Percentiles rank a stretch among this genome's conserved stretches.
Conservation (phyloP, 805 yeast species). For the Candida silvatica region DNA sequence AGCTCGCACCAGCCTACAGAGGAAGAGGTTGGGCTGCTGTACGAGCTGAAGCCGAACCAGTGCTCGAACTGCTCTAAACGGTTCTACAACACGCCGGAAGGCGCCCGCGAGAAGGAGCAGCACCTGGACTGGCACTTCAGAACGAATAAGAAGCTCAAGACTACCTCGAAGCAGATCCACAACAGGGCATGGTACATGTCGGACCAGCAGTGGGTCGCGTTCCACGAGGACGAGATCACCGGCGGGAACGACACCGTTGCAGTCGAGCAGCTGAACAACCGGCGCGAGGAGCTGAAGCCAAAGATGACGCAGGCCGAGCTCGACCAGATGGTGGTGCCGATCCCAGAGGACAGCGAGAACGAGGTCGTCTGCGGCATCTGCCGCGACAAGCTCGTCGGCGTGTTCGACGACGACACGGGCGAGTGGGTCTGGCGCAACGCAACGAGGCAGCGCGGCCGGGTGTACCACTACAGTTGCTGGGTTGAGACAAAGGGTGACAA, state of each 20-base stretch:
- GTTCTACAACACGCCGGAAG: conserved; percentile 53
- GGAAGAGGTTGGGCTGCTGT: conserved; percentile 32
- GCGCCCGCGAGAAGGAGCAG: conserved; percentile 41
- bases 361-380: conserved; percentile 60
- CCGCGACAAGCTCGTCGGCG: conserved; percentile 53
- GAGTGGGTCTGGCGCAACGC: conserved; percentile 81
- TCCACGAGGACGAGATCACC: conserved; percentile 58
- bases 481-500: conserved; percentile 39
- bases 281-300: conserved; percentile 4
- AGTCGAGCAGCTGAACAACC: conserved; percentile 13
- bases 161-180: conserved; percentile 43
- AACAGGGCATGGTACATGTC: conserved; percentile 78
- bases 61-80: conserved; percentile 90
- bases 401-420: conserved; percentile 64
- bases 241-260: conserved; percentile 24
- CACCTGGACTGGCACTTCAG: conserved; percentile 97
- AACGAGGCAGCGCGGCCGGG: conserved; percentile 32
- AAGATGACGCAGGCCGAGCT: conserved; percentile 21
- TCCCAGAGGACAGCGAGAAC: conserved; percentile 61
- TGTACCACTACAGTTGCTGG: conserved; percentile 62
- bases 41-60: conserved; percentile 60
- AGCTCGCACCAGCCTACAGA: conserved; percentile 26
- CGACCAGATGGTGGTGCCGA: conserved; percentile 45
- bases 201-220: conserved; percentile 62
- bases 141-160: conserved; percentile 66